These are phyloP conservation scores for Sporormia fimetaria DNA, from an alignment of 495 filamentous ascomycete genomes.

Conservation along the genomic window DNA sequence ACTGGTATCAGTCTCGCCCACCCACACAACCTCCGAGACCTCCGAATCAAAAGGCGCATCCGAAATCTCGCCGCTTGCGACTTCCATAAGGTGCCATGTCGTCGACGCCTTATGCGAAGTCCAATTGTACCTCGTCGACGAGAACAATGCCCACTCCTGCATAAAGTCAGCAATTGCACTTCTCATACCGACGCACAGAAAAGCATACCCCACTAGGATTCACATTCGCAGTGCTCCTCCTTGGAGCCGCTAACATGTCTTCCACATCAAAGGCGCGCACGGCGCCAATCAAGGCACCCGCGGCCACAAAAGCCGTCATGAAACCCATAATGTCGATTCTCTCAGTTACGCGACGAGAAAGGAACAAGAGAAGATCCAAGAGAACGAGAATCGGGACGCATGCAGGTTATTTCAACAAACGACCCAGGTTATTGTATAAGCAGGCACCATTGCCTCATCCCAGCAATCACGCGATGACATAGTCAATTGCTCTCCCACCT, in stretches of 20 bases:
- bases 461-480: no score
- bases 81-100: conserved; percentile 12
- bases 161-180: background rate
- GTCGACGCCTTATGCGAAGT: conserved; percentile 18
- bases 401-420: no score
- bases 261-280: conserved; percentile 1
- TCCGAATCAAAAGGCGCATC: conserved; percentile 15
- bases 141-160: conserved; percentile 16
- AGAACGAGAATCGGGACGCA: no score
- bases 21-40: conserved; percentile 17
- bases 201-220: conserved; percentile 16
- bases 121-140: conserved; percentile 20
- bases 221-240: conserved; percentile 18
- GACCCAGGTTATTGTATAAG: no score
- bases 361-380: no score
- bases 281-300: conserved; percentile 1
- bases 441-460: no score
- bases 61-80: conserved; percentile 12
- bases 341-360: no score
- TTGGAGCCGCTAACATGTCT: conserved; percentile 12
- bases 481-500: no score
- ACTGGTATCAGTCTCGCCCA: conserved; percentile 13
- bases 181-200: background rate
- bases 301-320: background rate
- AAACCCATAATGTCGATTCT: conserved; percentile 8